These are phyloP conservation scores for Penicillium longicatenatum DNA, from an alignment of 495 filamentous ascomycete species.

Conservation along the genomic window DNA sequence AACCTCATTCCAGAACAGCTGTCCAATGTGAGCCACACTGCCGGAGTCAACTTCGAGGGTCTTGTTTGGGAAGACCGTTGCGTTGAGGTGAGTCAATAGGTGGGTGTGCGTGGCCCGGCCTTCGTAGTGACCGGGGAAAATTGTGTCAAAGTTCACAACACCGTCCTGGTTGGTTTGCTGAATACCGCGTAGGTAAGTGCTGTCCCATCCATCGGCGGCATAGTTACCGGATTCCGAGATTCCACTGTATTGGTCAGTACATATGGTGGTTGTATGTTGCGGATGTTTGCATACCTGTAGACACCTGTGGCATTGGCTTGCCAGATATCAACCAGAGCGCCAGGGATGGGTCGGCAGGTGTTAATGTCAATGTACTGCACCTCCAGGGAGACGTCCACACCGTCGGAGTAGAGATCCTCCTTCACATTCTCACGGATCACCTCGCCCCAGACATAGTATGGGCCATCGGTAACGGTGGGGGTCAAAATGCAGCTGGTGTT, in stretches of 20 bases:
- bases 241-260: conserved; percentile 22
- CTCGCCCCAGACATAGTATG: conserved; percentile 57
- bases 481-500: conserved; percentile 57
- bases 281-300: conserved; percentile 40
- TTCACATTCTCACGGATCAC: conserved; percentile 47
- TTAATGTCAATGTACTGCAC: conserved; percentile 52
- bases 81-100: conserved; percentile 50
- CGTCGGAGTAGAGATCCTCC: conserved; percentile 43
- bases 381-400: conserved; percentile 47
- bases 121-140: conserved; percentile 62
- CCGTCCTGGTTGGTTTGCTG: conserved; percentile 56
- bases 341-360: conserved; percentile 35
- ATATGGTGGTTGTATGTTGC: neutral
- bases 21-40: conserved; percentile 42
- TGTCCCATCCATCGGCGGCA: conserved; percentile 40
- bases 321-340: conserved; percentile 40
- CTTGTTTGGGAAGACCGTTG: conserved; percentile 49
- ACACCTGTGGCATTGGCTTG: conserved; percentile 54
- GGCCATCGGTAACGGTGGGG: conserved; percentile 54
- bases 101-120: conserved; percentile 63
- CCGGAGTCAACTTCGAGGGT: conserved; percentile 47
- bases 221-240: conserved; percentile 39
- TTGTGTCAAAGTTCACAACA: conserved; percentile 57
- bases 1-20: conserved; percentile 65
- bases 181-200: conserved; percentile 55